Percentiles rank a stretch among this genome's conserved stretches.
These are phyloP conservation scores for Thalia dealbata DNA, from an alignment of 176 grass and related monocot species.

Conservation along the genomic window DNA sequence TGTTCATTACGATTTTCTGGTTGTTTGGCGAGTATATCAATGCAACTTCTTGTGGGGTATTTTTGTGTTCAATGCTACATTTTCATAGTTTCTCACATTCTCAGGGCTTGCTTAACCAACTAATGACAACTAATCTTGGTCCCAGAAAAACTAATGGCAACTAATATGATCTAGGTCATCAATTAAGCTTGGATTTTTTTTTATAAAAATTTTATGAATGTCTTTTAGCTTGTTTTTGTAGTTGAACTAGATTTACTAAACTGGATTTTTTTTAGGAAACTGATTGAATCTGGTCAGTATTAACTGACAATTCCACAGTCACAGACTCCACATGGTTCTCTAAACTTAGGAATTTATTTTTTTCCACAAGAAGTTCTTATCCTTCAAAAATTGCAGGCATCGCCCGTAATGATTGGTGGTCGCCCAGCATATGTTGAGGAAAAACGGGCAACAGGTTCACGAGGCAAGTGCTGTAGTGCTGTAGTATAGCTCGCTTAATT, in stretches of 20 bases:
- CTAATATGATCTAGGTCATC: neutral
- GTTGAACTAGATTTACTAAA: neutral
- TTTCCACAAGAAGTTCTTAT: neutral
- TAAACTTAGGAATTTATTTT: neutral
- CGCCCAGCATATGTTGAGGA: slow-evolving; percentile 58
- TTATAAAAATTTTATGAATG: neutral
- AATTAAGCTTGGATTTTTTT: neutral
- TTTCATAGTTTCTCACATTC: too few species aligned
- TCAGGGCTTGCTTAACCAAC: neutral
- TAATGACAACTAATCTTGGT: neutral
- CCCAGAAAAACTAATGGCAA: too few species aligned
- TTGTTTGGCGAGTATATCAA: neutral
- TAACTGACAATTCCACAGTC: neutral
- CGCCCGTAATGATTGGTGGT: slow-evolving; percentile 59
- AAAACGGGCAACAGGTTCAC: slow-evolving; percentile 66
- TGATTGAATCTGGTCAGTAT: neutral
- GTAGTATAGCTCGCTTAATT: neutral
- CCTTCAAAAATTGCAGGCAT: slow-evolving; percentile 43
- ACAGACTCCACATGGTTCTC: neutral
- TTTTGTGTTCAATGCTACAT: too few species aligned
- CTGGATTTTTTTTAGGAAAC: neutral
- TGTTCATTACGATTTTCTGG: neutral
- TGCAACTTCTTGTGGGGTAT: neutral
- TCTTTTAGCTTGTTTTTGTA: neutral
- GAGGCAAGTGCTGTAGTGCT: slow-evolving; percentile 46